Evolutionary conservation across 148 eudicot species (phyloP).

Genomic region (Chenopodium quinoa): DNA sequence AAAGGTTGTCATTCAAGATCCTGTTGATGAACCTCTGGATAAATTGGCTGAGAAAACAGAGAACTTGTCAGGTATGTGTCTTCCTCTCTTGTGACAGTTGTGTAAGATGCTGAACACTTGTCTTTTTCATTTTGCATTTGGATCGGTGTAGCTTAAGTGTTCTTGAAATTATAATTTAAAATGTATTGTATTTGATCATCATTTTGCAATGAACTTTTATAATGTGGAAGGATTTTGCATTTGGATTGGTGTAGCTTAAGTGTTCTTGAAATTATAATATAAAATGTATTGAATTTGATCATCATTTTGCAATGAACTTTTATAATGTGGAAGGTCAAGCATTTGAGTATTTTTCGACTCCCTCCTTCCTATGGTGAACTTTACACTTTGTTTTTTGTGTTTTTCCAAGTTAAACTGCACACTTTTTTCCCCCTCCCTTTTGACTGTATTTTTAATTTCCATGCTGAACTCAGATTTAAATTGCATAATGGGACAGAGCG

Average conservation of each 20-base stretch:
- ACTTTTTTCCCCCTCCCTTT: background rate
- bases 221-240: background rate
- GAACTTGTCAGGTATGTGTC: constrained; percentile 24
- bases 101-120: background rate
- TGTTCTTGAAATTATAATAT: background rate
- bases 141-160: background rate
- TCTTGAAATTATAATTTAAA: background rate
- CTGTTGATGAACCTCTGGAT: constrained; percentile 22
- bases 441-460: background rate
- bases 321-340: background rate
- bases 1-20: constrained; percentile 24
- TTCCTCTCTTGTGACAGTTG: background rate
- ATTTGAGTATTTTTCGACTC: background rate
- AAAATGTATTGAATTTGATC: background rate
- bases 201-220: background rate
- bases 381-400: background rate
- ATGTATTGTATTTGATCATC: background rate
- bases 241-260: background rate
- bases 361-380: background rate
- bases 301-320: background rate
- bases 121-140: background rate
- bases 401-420: background rate
- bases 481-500: background rate
- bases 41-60: constrained; percentile 24
- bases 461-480: background rate